Evolutionary conservation across 495 filamentous ascomycete genomes (phyloP).

Genomic region (Aspergillus cristatus): DNA sequence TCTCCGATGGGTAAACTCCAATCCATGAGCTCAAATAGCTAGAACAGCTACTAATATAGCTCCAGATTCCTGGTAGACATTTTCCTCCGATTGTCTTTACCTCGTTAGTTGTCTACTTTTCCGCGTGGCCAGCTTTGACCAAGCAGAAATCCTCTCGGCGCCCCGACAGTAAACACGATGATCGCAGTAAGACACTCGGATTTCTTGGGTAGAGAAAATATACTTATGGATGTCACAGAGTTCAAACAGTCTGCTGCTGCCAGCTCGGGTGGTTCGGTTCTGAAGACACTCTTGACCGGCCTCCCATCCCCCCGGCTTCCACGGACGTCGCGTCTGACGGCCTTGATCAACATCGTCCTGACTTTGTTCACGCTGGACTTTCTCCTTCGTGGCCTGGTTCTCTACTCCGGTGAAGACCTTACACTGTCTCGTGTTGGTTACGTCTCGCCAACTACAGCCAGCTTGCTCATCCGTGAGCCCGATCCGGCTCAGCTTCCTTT

Average conservation of each 20-base stretch:
- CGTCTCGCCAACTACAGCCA: constrained; percentile 72
- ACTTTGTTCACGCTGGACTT: constrained; percentile 63
- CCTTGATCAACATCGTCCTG: constrained; percentile 59
- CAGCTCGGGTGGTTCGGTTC: constrained; percentile 2
- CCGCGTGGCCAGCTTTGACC: constrained; percentile 46
- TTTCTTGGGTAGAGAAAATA: neutral
- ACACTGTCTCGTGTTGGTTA: constrained; percentile 80
- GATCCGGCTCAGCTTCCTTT: constrained; percentile 65
- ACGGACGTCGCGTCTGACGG: constrained; percentile 51
- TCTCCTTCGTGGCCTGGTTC: constrained; percentile 55
- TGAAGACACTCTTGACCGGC: constrained; percentile 65
- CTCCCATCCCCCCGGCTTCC: constrained; percentile 51
- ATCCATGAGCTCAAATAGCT: neutral
- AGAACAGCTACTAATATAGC: constrained; percentile 3
- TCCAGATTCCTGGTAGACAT: constrained; percentile 53
- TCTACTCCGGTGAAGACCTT: constrained; percentile 62
- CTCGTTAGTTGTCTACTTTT: constrained; percentile 61
- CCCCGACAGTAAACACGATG: constrained; percentile 1
- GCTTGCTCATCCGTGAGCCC: constrained; percentile 76
- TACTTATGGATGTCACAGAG: too few species aligned
- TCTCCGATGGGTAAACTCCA: constrained; percentile 67
- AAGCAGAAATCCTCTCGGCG: constrained; percentile 1
- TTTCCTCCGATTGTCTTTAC: constrained; percentile 60
- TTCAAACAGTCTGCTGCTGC: too few species aligned
- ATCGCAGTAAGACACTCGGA: constrained; percentile 1